phyloP scores from a whole-genome alignment of 2,329 filamentous ascomycete genomes.

The Talaromyces sp. region DNA sequence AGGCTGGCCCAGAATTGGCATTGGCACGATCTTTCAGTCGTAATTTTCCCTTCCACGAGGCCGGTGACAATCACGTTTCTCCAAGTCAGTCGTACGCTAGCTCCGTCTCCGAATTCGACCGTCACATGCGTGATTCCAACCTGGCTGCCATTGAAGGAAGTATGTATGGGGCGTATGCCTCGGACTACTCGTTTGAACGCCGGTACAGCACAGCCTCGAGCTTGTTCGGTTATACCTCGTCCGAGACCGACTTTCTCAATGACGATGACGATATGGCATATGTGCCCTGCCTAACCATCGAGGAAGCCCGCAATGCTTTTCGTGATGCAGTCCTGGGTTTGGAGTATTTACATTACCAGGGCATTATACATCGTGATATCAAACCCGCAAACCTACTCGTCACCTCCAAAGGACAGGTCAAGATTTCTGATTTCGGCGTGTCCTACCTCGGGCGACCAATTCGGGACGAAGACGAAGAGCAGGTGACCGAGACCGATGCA shows the following conservation, averaged over 20 bases:
- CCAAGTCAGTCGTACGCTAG: conserved; percentile 51
- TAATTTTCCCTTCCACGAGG: conserved; percentile 28
- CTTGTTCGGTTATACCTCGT: conserved; percentile 39
- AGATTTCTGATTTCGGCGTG: conserved; percentile 98
- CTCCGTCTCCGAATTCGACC: conserved; percentile 40
- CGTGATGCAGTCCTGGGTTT: conserved; percentile 88
- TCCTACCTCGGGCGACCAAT: conserved; percentile 92
- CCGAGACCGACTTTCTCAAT: conserved; percentile 39
- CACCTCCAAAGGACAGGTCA: conserved; percentile 78
- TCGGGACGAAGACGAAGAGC: conserved; percentile 73
- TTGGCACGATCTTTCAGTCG: conserved; percentile 30
- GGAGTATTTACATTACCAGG: conserved; percentile 87
- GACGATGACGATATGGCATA: conserved; percentile 82
- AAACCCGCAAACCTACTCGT: conserved; percentile 88
- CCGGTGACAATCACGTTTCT: conserved; percentile 43
- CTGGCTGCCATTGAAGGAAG: conserved; percentile 65
- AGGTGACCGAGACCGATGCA: conserved; percentile 76
- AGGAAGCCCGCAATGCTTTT: conserved; percentile 78
- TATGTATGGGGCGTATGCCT: conserved; percentile 70
- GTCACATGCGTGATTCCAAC: conserved; percentile 24
- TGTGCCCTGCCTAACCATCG: conserved; percentile 86
- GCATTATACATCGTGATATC: conserved; percentile 79
- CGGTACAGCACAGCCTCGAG: conserved; percentile 80
- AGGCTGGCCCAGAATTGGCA: conserved; percentile 30
- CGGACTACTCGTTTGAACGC: conserved; percentile 56